Evolutionary conservation across 83 land plant species (phyloP).

Genomic region (Picea mariana): DNA sequence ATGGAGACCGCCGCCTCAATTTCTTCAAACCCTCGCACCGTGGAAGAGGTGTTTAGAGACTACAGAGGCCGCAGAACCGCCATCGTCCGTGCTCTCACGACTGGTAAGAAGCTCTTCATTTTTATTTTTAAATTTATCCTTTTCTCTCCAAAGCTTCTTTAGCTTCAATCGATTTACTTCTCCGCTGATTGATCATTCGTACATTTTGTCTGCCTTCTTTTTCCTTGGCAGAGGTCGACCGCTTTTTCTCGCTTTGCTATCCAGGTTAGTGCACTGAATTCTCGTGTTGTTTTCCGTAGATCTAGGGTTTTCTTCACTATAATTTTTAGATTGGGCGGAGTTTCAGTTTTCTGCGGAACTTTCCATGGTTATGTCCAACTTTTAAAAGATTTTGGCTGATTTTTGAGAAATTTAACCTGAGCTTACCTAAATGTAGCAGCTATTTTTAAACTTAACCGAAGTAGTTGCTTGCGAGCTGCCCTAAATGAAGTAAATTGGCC

Average conservation of each 20-base stretch:
- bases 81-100: slow-evolving; percentile 70
- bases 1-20: too few species aligned
- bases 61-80: too few species aligned
- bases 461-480: too few species aligned
- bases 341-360: not conserved
- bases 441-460: not conserved
- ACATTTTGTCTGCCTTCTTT: not conserved
- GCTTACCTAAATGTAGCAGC: not conserved
- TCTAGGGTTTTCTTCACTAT: not conserved
- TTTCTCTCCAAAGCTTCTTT: not conserved
- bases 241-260: slow-evolving; percentile 4
- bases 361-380: not conserved
- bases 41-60: too few species aligned
- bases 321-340: not conserved
- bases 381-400: not conserved
- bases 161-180: not conserved
- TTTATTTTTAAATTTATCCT: not conserved
- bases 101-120: slow-evolving; percentile 26
- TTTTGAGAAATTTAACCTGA: too few species aligned
- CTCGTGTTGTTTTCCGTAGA: not conserved
- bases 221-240: not conserved
- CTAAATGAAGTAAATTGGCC: too few species aligned
- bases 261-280: not conserved
- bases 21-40: not conserved
- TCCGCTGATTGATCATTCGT: not conserved